phyloP scores from a whole-genome alignment of 2,329 filamentous ascomycete species.

The Fusarium tjaetaba region DNA sequence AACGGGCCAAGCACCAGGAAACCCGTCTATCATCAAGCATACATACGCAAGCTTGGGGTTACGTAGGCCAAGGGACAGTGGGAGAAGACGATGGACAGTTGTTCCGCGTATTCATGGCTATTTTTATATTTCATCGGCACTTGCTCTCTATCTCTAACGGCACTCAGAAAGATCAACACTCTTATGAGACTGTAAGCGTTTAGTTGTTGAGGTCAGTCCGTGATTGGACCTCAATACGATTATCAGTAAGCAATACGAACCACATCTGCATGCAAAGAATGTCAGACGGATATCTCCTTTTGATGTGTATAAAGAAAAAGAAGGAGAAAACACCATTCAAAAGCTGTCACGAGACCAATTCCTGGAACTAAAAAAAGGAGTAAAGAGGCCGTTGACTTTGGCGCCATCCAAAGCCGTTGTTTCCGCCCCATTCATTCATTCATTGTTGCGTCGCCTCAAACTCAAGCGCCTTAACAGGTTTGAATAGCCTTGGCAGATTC shows the following conservation, averaged over 20 bases:
- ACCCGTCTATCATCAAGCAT: not conserved
- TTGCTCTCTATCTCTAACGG: not conserved
- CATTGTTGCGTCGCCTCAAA: slow-evolving; percentile 18
- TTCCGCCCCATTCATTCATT: not conserved
- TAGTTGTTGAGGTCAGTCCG: not conserved
- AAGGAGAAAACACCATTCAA: not conserved
- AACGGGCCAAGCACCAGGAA: slow-evolving; percentile 16
- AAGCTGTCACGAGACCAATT: not conserved
- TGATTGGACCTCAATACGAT: not conserved
- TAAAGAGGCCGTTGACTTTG: slow-evolving; percentile 7
- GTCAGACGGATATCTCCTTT: not conserved
- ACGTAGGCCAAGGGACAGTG: slow-evolving; percentile 18
- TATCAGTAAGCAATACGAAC: not conserved
- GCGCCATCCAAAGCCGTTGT: slow-evolving; percentile 6
- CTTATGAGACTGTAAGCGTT: not conserved
- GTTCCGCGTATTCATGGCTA: not conserved
- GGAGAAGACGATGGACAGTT: not conserved
- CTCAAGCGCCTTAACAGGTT: slow-evolving; percentile 15
- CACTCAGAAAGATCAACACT: not conserved
- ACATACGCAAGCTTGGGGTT: not conserved
- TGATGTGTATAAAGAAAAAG: not conserved
- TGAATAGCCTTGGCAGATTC: slow-evolving; percentile 14
- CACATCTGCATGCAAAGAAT: not conserved
- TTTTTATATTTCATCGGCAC: not conserved
- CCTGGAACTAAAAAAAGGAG: not conserved